Percentiles rank a stretch among this genome's conserved stretches.
Evolutionary conservation across 2,329 filamentous ascomycete genomes (phyloP).

Genomic region (Aspergillus awamori): DNA sequence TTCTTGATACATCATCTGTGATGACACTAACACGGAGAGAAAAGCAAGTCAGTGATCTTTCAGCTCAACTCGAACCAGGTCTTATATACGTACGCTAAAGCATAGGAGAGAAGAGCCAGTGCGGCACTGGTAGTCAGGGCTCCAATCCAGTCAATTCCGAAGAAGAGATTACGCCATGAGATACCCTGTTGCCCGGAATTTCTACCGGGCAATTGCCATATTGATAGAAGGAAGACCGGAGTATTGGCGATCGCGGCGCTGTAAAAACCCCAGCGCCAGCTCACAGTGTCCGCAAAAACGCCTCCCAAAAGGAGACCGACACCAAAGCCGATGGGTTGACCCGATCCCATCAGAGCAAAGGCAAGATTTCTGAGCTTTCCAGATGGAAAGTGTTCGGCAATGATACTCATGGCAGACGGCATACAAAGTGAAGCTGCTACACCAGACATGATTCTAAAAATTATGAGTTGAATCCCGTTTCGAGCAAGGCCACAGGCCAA

Average conservation of each 20-base stretch:
- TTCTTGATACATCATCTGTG: background rate
- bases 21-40: background rate
- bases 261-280: slow-evolving; percentile 1
- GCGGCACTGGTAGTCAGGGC: background rate
- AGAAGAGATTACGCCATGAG: background rate
- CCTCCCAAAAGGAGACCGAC: slow-evolving; percentile 4
- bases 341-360: slow-evolving; percentile 39
- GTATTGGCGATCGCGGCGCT: background rate
- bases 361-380: slow-evolving; percentile 52
- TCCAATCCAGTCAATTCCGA: background rate
- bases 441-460: slow-evolving; percentile 51
- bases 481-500: slow-evolving; percentile 42
- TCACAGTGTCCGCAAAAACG: background rate
- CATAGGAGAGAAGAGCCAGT: background rate
- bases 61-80: background rate
- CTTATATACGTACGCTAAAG: background rate
- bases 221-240: background rate
- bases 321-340: slow-evolving; percentile 15
- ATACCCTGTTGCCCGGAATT: too few relatives aligned
- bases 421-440: slow-evolving; percentile 48
- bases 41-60: background rate
- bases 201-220: background rate
- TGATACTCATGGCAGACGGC: slow-evolving; percentile 51
- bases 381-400: slow-evolving; percentile 47
- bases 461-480: slow-evolving; percentile 38